Conservation (phyloP, 192 early-diverging fungal species). For the Podila verticillata region DNA sequence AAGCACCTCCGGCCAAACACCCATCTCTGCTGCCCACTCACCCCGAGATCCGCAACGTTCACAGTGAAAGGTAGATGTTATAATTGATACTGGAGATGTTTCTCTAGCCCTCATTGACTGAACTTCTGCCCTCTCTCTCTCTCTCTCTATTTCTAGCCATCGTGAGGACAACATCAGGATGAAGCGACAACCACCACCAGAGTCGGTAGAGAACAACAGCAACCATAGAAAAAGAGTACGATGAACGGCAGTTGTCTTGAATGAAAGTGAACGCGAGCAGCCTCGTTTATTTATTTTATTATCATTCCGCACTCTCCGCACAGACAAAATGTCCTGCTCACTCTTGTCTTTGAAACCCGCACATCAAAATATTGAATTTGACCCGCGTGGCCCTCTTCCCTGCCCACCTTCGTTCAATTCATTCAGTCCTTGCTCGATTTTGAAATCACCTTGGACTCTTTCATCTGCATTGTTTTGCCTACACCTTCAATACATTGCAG, state of each 20-base stretch:
- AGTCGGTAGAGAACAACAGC: slow-evolving; percentile 26
- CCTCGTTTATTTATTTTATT: no score
- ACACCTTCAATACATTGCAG: no score
- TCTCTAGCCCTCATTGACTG: neutral
- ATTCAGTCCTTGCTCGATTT: no score
- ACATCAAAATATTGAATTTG: no score
- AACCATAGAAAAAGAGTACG: slow-evolving; percentile 32
- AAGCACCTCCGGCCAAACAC: slow-evolving; percentile 67
- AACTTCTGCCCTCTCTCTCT: neutral
- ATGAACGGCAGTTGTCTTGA: neutral
- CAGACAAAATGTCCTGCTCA: no score
- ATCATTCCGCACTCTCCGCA: no score
- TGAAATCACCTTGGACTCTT: no score
- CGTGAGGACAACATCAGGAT: slow-evolving; percentile 38
- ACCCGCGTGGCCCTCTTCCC: no score
- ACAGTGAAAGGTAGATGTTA: slow-evolving; percentile 22
- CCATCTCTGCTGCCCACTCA: slow-evolving; percentile 64
- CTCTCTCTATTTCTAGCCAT: slow-evolving; percentile 1
- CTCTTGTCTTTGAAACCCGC: no score
- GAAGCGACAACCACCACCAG: slow-evolving; percentile 37
- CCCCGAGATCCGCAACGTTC: slow-evolving; percentile 63
- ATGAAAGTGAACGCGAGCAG: no score
- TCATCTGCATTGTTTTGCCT: no score
- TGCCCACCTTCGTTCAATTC: no score
- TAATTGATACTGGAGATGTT: neutral